Base-by-base conservation (phyloP, 2,329 filamentous ascomycete species). In the Beauveria bassiana region DNA sequence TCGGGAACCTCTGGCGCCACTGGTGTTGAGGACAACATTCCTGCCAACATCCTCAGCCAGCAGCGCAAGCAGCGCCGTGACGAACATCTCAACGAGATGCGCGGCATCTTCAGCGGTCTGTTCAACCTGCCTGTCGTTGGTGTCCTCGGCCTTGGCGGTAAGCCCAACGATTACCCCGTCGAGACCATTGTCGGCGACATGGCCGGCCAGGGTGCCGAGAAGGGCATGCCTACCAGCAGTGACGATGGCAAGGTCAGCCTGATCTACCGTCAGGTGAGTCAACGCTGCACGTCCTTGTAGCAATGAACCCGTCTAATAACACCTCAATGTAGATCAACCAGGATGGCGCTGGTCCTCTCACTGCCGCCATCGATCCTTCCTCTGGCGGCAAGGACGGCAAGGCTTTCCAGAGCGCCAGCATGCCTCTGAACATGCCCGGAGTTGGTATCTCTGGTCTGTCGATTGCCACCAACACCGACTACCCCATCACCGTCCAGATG, bases 241-340 rank as follows among this genome's bases (percentile, higher is more conserved):
- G 83, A 87, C 62, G 79, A 85, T 61, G 86, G 86, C 64, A 79
- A 79, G 31, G 76, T 89, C 70, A 80, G 78, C 62, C 81, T 89
- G 80, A 85, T 81, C 63, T 88, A 83, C 76, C 85, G 86, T 71
- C 72, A 74, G 70, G 72, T 71, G 64, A 46, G 67, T 62, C 5
- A 34, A 24, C 10, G 20, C 16, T 47, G 1, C 1, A 16, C 9
- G 20, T 40, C 28, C 12, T 26, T 22, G 8, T 2, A 26, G 1
- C 28, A 12, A 16, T 20, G 3, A 28, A 24, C 8, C 14, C 18
- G 6, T 34, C 18, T 51, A 20, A 40, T 40, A 5, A 46, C 4
- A 7, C 8, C 7, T 22, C 22, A 0, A 20, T 9, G 10, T 83
- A 87, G 74, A 81, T 87, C 74, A 87, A 87, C 78, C 83, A 86